Evolutionary conservation across 2,329 filamentous ascomycete species (phyloP), one percentile per base, ranked within the genome.

Genomic region (Conoideocrella luteorostrata): DNA sequence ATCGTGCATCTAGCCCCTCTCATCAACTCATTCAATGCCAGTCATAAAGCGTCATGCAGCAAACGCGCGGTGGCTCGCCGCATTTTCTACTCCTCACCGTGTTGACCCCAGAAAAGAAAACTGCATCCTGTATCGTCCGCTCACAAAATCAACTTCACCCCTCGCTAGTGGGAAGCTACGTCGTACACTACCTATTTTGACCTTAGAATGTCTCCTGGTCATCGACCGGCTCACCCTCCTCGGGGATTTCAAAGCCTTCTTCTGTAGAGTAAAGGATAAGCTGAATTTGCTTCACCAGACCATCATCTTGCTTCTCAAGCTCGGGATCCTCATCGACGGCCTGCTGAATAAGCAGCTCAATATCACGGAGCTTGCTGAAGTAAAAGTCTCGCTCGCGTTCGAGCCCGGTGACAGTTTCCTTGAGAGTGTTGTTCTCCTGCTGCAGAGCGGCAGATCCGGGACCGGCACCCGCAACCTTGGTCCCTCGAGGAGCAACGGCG

Each of bases 371-470:
- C 75, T 98, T 98, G 77, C 88, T 94, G 69, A 98, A 98, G 75
- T 98, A 98, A 65, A 98, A 98, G 65, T 98, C 93, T 39, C 93
- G 80, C 72, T 98, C 93, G 56, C 93, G 84, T 75, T 98, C 93
- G 33, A 98, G 75, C 2, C 93, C 93, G 11, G 80, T 76, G n/a
- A 98, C 91, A 0, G 88, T 95, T 71, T 97, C 91, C 75, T 95
- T 95, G 55, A 97, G 76, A 22, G 86, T 86, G 33, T 78, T 77
- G 62, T 95, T 93, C 75, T 97, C 93, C 60, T 86, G 78, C 62
- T 87, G 80, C 55, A 98, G 70, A 4, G 83, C 88, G 10, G 86
- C 80, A 22, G 74, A 79, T 24, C 77, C 83, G 7, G 81, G 77
- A 34, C 78, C 75, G 24, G 64, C 69, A 35, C 78, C 76, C 23